phyloP scores from a whole-genome alignment of 441 rosid genomes.

The Euphorbia celastroides region DNA sequence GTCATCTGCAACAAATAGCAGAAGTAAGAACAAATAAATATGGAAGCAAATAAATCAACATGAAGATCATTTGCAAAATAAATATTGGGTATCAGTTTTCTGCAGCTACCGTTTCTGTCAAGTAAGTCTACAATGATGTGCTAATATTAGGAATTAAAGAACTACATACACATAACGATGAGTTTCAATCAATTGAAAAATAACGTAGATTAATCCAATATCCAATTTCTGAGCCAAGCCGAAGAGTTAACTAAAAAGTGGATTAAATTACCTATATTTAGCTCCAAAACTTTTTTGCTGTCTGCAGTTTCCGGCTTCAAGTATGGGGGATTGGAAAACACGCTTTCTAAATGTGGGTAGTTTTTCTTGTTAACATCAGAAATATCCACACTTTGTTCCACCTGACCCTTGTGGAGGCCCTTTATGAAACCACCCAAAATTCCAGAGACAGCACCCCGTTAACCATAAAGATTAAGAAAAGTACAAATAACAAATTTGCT shows the following conservation, averaged over 20 bases:
- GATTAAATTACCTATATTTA: constrained; percentile 59
- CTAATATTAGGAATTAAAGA: neutral
- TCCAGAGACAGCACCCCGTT: constrained; percentile 48
- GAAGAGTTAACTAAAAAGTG: constrained; percentile 5
- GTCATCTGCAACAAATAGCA: constrained; percentile 54
- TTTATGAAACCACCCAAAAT: constrained; percentile 47
- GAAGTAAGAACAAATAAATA: constrained; percentile 13
- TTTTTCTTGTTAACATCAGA: constrained; percentile 32
- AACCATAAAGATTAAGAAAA: constrained; percentile 25
- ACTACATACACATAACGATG: neutral
- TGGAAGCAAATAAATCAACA: constrained; percentile 6
- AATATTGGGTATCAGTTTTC: neutral
- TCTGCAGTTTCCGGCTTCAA: constrained; percentile 40
- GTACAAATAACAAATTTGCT: constrained; percentile 19
- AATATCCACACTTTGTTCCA: constrained; percentile 33
- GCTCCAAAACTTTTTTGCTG: constrained; percentile 39
- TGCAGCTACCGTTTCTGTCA: neutral
- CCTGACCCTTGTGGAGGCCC: constrained; percentile 43
- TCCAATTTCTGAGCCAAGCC: neutral
- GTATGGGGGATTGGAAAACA: constrained; percentile 65
- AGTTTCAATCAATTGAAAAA: neutral
- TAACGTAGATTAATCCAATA: neutral
- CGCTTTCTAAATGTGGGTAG: constrained; percentile 45
- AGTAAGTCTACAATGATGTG: neutral
- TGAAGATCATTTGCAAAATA: neutral